Base-by-base conservation (phyloP, 78 protist species). In the Emiliania huxleyi region DNA sequence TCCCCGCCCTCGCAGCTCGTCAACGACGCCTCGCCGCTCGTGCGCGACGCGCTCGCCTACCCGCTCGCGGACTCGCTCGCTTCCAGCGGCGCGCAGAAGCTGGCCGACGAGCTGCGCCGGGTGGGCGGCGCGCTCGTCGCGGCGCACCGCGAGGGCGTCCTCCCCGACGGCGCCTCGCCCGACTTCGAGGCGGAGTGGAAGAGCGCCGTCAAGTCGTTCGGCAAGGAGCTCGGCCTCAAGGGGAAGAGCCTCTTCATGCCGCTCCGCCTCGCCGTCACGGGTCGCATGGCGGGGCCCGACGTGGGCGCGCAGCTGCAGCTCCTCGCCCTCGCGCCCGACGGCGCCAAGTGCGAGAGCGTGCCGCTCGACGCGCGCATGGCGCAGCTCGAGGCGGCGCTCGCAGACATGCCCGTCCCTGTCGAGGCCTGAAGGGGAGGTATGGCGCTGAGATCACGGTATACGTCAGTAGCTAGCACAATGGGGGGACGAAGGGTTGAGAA, bases 211-310 rank as follows among this genome's bases (percentile, higher is more conserved):
- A 52, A 37, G 45, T 55, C 46, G 77, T 5, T 79, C 26, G 93
- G 93, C 90, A 48, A 77, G 81, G 55, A 44, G 46, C 84, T 87
- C 12, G 93, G 93, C 23, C 89, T 62, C n/a, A 91, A 91, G 93
- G 73, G 73, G 21, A 55, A 55, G 40, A 0, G 23, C n/a, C 90
- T 91, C 69, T 91, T 91, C 90, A 75, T 91, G 89, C 93, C 93
- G 18, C 49, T 91, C 23, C 93, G 93, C 38, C 52, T 91, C 69
- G 93, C 90, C 35, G 0, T 55, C 48, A 91, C 93, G 18, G 93
- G 93, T 42, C 35, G 43, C 75, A 43, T 55, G 43, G 81, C 81
- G 4, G 93, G 93, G 1, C 90, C 90, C 38, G 93, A 91, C 79
- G 45, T 91, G 46, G 85, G 69, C 43, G 90, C 90, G 38, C 52